phyloP scores from a whole-genome alignment of 208 protist species.

The Vickermania spadyakhi region DNA sequence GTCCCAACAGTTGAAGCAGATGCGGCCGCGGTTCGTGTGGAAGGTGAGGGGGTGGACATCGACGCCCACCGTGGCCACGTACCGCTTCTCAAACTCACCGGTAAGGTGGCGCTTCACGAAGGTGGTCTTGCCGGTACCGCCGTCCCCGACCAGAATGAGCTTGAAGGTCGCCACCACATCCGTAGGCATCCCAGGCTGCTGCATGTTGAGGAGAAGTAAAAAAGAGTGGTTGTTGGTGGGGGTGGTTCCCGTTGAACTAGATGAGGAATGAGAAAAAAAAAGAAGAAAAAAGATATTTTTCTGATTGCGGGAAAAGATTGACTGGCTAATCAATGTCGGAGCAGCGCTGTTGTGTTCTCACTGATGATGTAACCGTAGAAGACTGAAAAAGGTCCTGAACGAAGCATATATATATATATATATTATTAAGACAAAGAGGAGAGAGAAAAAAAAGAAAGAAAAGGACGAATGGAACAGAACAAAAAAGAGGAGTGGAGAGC shows the following conservation, averaged over 20 bases:
- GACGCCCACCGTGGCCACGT: slow-evolving; percentile 94
- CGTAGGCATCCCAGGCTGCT: slow-evolving; percentile 28
- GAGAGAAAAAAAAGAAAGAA: no score
- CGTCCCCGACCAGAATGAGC: slow-evolving; percentile 99
- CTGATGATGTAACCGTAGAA: no score
- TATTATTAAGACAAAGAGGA: no score
- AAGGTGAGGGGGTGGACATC: slow-evolving; percentile 99
- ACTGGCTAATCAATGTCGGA: no score
- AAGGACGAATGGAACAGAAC: no score
- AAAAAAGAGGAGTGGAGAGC: no score
- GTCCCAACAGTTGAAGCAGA: slow-evolving; percentile 99
- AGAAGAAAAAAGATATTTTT: neutral
- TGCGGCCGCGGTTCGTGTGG: slow-evolving; percentile 97
- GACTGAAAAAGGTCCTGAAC: no score
- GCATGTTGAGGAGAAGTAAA: neutral
- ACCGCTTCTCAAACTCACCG: slow-evolving; percentile 99
- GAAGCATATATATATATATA: no score
- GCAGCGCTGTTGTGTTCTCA: no score
- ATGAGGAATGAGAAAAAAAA: neutral
- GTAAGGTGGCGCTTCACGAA: slow-evolving; percentile 99
- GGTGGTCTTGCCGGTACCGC: slow-evolving; percentile 99
- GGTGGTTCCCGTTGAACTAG: neutral
- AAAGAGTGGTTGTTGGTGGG: neutral
- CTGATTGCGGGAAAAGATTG: no score
- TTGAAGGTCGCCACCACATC: slow-evolving; percentile 93